A percentile compares a stretch with the other conserved stretches of the same genome.
Conservation (phyloP, 1,284 basidiomycete genomes). For the Leccinum solheimii region DNA sequence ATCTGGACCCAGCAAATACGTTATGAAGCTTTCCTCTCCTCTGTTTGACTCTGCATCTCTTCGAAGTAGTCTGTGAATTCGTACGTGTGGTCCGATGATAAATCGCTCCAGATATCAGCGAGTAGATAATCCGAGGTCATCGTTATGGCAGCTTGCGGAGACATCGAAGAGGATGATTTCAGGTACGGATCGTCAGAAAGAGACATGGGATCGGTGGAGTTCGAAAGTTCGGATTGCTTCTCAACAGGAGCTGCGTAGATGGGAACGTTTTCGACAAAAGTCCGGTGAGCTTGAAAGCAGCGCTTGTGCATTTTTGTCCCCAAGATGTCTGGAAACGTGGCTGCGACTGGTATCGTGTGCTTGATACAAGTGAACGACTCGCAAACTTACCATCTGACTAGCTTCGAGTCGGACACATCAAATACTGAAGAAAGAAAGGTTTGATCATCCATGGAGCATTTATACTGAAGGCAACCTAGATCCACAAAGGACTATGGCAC, state of each 20-base stretch:
- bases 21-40: neutral
- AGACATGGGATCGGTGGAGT: no score
- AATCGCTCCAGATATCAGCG: neutral
- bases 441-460: no score
- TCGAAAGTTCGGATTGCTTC: neutral
- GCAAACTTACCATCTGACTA: neutral
- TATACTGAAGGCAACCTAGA: no score
- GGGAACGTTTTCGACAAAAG: neutral
- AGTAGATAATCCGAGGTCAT: neutral
- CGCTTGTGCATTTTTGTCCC: neutral
- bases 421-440: neutral
- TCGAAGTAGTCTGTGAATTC: neutral
- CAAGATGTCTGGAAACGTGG: neutral
- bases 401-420: neutral
- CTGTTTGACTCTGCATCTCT: neutral
- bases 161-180: neutral
- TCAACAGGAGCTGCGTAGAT: neutral
- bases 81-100: neutral
- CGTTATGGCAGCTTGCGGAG: no score
- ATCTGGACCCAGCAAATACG: neutral
- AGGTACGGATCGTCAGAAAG: no score
- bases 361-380: neutral
- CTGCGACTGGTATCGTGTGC: neutral
- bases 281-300: neutral
- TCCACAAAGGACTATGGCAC: no score